phyloP scores from a whole-genome alignment of 345 rosid species.

The Citrus mangshanensis region DNA sequence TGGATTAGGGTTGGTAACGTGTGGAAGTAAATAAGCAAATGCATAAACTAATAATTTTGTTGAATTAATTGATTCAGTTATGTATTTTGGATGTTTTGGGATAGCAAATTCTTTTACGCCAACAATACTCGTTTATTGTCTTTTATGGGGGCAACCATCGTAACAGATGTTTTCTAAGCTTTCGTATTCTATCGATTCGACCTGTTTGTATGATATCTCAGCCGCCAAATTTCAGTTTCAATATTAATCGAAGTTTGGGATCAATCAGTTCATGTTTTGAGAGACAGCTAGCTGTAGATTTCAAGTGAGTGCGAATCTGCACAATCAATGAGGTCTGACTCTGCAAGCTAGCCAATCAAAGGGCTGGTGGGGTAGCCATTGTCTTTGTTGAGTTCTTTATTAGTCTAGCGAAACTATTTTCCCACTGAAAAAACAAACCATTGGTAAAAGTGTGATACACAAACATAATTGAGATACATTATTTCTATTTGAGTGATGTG shows the following conservation, averaged over 20 bases:
- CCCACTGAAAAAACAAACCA: too few species aligned
- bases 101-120: background rate
- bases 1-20: background rate
- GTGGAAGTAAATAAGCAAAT: background rate
- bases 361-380: background rate
- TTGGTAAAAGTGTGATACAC: too few species aligned
- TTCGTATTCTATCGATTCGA: background rate
- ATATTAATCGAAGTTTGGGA: background rate
- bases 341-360: background rate
- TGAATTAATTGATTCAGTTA: background rate
- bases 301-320: background rate
- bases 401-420: background rate
- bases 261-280: background rate
- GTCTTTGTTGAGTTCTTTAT: background rate
- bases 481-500: too few species aligned
- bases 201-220: background rate
- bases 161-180: background rate
- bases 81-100: slow-evolving; percentile 8
- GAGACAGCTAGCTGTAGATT: background rate
- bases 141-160: too few species aligned
- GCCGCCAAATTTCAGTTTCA: background rate
- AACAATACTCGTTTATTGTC: too few species aligned
- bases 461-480: too few species aligned
- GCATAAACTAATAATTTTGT: background rate
- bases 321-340: background rate